Base-by-base conservation (phyloP, 768 basidiomycete genomes). In the Stropharia rugosoannulata region DNA sequence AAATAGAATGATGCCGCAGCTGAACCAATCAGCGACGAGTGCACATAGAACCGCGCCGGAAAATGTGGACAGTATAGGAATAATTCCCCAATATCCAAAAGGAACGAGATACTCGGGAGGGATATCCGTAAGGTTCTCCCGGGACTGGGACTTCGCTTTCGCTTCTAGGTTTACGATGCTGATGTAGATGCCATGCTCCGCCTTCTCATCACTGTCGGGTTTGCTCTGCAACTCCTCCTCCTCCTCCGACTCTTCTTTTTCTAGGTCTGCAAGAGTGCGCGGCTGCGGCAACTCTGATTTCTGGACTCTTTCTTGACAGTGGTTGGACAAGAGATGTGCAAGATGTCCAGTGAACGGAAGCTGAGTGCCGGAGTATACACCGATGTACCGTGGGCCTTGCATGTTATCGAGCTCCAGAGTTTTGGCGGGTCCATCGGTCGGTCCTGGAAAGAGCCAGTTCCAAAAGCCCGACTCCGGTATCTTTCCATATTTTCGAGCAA, bases 401-500 rank as follows among this genome's bases (percentile, higher is more conserved):
- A 22, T 49, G 37, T 43, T 38, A 40, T 59, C 54, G n/a, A 59
- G 37, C 4, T 51, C 58, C 5, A 59, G 54, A 10, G 48, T 16
- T 15, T 51, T 49, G 13, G 58, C 48, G 1, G 58, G 54, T 7
- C 39, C 49, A 0, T 44, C 29, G 6, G 42, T 41, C n/a, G 44
- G 42, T 4, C 58, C 58, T 1, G 58, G 58, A 15, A 59, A 59
- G 8, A 59, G 25, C 32, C 58, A 49, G 38, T 59, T 50, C 58
- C 58, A 59, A 18, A 59, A 51, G 13, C 40, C 39, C 2, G 49
- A 44, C 5, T 43, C 27, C 9, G 58, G 49, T 13, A 59, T 42
- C 6, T 47, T 48, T 1, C 58, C 58, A 29, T 59, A 59, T 48
- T 59, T 59, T 41, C 52, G 55, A 6, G 58, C 54, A 9, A 59